Evolutionary conservation across 768 basidiomycete species (phyloP).

Genomic region (Tricholoma flavovirens): DNA sequence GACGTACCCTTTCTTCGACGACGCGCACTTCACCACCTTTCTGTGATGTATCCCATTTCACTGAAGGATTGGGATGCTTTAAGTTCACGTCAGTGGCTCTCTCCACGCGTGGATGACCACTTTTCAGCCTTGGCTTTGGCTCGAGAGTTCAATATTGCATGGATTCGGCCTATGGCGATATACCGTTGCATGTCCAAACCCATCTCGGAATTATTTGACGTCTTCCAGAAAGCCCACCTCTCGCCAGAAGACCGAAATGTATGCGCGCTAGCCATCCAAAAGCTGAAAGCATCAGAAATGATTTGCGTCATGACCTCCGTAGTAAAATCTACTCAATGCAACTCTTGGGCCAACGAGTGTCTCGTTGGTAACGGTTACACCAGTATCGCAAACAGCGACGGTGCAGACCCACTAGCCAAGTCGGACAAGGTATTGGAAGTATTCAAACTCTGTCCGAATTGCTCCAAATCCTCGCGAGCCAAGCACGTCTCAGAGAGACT

Average conservation of each 20-base stretch:
- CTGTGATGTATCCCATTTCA: constrained; percentile 2
- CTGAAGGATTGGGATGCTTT: not conserved
- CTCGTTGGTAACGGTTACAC: not conserved
- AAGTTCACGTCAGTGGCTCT: not conserved
- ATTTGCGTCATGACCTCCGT: not conserved
- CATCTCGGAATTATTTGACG: not conserved
- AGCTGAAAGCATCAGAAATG: not conserved
- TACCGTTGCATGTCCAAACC: constrained; percentile 4
- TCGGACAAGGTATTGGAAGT: not conserved
- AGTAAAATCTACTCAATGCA: too few species aligned
- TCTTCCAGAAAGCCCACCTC: not conserved
- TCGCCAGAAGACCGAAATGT: not conserved
- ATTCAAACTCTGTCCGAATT: not conserved
- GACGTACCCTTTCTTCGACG: constrained; percentile 4
- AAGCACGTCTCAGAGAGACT: not conserved
- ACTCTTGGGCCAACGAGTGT: not conserved
- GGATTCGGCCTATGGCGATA: constrained; percentile 8
- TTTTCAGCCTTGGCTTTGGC: constrained; percentile 1
- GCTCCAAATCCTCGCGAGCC: not conserved
- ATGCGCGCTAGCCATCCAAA: not conserved
- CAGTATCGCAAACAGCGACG: not conserved
- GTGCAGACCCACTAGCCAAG: not conserved
- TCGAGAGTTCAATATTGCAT: constrained; percentile 2
- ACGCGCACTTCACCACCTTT: constrained; percentile 6
- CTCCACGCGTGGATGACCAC: not conserved